phyloP scores from a whole-genome alignment of 1,139 yeast species.

The Blastobotrys ciferrii region DNA sequence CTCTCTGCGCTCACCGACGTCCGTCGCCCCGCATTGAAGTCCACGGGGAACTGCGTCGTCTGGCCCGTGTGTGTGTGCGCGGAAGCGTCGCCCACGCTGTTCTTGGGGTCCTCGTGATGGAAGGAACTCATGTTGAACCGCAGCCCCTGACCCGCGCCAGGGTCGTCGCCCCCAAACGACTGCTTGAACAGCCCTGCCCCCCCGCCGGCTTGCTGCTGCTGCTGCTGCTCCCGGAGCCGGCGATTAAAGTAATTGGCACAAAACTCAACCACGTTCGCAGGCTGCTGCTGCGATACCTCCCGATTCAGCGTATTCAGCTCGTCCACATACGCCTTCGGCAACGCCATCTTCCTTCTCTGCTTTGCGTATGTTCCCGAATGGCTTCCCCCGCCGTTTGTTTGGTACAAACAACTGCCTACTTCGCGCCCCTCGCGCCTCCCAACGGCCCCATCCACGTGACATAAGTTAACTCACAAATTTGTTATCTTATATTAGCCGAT shows the following conservation, averaged over 20 bases:
- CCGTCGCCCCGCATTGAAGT: conserved; percentile 77
- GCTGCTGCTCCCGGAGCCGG: conserved; percentile 50
- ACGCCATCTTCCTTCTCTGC: background rate
- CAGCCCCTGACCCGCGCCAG: background rate
- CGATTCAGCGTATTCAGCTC: conserved; percentile 64
- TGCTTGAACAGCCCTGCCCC: conserved; percentile 6
- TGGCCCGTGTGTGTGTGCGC: background rate
- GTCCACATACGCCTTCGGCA: conserved; percentile 43
- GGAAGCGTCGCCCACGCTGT: background rate
- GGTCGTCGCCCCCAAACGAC: background rate
- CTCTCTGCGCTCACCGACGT: conserved; percentile 81
- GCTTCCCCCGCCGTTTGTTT: background rate
- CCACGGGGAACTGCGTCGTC: conserved; percentile 20
- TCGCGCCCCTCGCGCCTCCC: too few relatives aligned
- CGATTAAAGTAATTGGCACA: conserved; percentile 68
- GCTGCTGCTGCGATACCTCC: conserved; percentile 61
- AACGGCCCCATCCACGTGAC: too few relatives aligned
- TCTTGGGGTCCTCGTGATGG: conserved; percentile 1
- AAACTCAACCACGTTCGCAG: conserved; percentile 68
- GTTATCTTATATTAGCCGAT: too few relatives aligned
- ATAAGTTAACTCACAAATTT: too few relatives aligned
- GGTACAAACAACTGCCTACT: too few relatives aligned
- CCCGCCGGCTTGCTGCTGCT: background rate
- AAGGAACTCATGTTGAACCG: background rate
- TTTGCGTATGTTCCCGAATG: too few relatives aligned